Conservation (phyloP, 768 basidiomycete genomes). For the Suillus americanus region DNA sequence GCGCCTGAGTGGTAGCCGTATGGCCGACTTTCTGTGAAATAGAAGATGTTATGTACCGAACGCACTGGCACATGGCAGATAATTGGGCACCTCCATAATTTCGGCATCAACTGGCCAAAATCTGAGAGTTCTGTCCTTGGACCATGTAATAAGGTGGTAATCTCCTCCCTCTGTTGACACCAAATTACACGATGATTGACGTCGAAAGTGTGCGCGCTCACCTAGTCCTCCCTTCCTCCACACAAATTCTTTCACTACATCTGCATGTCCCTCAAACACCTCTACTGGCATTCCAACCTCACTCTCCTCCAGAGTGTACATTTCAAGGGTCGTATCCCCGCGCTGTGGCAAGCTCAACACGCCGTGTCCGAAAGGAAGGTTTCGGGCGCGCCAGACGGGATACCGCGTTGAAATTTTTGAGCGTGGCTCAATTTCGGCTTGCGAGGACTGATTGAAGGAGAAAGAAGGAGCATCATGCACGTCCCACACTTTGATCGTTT, state of each 20-base stretch:
- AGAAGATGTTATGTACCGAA: not conserved
- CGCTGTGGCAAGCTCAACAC: slow-evolving; percentile 87
- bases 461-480: slow-evolving; percentile 22
- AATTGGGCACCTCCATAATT: slow-evolving; percentile 56
- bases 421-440: slow-evolving; percentile 37
- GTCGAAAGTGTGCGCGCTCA: slow-evolving; percentile 22
- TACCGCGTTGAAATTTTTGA: slow-evolving; percentile 70
- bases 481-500: slow-evolving; percentile 87
- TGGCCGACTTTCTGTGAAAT: slow-evolving; percentile 50
- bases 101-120: slow-evolving; percentile 86
- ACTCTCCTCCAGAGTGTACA: slow-evolving; percentile 54
- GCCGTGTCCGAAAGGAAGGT: slow-evolving; percentile 90
- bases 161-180: slow-evolving; percentile 43
- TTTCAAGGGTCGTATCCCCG: slow-evolving; percentile 79
- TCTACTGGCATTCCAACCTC: slow-evolving; percentile 49
- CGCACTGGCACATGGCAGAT: slow-evolving; percentile 8
- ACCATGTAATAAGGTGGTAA: slow-evolving; percentile 73
- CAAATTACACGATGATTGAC: not conserved
- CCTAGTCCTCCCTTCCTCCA: slow-evolving; percentile 77
- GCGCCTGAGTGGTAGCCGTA: slow-evolving; percentile 22
- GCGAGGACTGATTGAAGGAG: slow-evolving; percentile 12
- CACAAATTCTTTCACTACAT: slow-evolving; percentile 97
- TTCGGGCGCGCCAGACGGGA: slow-evolving; percentile 93
- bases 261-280: slow-evolving; percentile 83
- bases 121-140: slow-evolving; percentile 86